phyloP scores from a whole-genome alignment of 2,329 filamentous ascomycete genomes.

The Fusarium sp. region DNA sequence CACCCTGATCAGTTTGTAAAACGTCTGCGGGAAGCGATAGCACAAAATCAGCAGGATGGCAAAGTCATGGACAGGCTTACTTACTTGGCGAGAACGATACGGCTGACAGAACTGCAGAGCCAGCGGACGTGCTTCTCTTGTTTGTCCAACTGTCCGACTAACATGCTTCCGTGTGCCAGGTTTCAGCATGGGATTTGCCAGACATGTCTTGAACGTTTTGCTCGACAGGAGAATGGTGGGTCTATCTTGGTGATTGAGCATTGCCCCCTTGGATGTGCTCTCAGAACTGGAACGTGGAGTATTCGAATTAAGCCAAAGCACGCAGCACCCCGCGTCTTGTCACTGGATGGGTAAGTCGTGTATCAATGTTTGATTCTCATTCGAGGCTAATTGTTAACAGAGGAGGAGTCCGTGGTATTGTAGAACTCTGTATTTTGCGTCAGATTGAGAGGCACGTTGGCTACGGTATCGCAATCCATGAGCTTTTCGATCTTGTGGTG shows the following conservation, averaged over 20 bases:
- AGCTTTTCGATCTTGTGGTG: slow-evolving; percentile 23
- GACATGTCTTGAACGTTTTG: neutral
- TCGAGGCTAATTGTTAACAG: neutral
- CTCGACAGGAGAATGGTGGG: neutral
- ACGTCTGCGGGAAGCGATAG: neutral
- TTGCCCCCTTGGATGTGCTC: slow-evolving; percentile 7
- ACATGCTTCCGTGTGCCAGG: slow-evolving; percentile 14
- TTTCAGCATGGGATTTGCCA: slow-evolving; percentile 16
- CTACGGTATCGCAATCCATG: neutral
- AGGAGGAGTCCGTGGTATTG: slow-evolving; percentile 12
- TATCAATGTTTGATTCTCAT: fast-evolving
- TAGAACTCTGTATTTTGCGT: slow-evolving; percentile 1
- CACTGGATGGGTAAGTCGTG: neutral
- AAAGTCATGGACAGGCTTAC: neutral
- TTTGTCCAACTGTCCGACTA: slow-evolving; percentile 1
- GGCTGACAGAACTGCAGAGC: neutral
- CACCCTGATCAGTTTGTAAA: neutral
- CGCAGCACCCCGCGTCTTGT: slow-evolving; percentile 1
- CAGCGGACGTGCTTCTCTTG: slow-evolving; percentile 17
- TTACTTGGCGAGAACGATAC: neutral
- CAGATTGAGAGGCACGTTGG: neutral
- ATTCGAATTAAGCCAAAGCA: slow-evolving; percentile 15
- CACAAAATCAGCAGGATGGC: neutral
- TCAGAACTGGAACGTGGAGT: neutral
- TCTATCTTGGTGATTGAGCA: neutral